Evolutionary conservation across 441 rosid genomes (phyloP).

Genomic region (Adansonia madagascariensis): DNA sequence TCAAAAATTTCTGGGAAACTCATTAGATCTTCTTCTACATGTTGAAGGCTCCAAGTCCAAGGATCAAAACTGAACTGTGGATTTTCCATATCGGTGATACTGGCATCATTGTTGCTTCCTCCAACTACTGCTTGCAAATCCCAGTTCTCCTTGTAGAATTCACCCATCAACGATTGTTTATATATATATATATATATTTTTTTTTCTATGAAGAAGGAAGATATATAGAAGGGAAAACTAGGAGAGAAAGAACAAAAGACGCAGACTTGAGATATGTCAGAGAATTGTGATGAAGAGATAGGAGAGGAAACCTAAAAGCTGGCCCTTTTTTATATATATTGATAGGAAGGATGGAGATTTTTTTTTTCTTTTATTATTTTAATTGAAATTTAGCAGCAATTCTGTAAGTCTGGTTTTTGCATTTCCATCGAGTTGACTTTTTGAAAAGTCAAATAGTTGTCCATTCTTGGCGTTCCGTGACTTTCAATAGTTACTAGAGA

Average conservation of each 20-base stretch:
- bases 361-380: neutral
- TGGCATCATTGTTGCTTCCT: conserved; percentile 40
- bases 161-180: conserved; percentile 27
- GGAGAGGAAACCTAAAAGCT: conserved; percentile 6
- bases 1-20: conserved; percentile 40
- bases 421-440: conserved; percentile 50
- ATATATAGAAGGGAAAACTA: too few relatives aligned
- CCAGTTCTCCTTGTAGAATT: conserved; percentile 57
- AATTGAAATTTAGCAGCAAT: conserved; percentile 19
- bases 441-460: conserved; percentile 43
- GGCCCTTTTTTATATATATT: conserved; percentile 37
- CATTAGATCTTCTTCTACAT: conserved; percentile 34
- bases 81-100: conserved; percentile 8
- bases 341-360: conserved; percentile 19
- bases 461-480: neutral
- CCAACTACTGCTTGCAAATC: conserved; percentile 67
- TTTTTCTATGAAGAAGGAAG: neutral
- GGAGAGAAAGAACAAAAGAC: neutral
- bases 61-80: conserved; percentile 22
- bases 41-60: conserved; percentile 23
- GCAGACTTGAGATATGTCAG: neutral
- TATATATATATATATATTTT: too few relatives aligned
- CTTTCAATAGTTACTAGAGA: neutral
- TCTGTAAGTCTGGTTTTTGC: conserved; percentile 17
- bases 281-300: conserved; percentile 24